Evolutionary conservation across 139 green algal genomes (phyloP).

Genomic region (Coelastrella sp.): DNA sequence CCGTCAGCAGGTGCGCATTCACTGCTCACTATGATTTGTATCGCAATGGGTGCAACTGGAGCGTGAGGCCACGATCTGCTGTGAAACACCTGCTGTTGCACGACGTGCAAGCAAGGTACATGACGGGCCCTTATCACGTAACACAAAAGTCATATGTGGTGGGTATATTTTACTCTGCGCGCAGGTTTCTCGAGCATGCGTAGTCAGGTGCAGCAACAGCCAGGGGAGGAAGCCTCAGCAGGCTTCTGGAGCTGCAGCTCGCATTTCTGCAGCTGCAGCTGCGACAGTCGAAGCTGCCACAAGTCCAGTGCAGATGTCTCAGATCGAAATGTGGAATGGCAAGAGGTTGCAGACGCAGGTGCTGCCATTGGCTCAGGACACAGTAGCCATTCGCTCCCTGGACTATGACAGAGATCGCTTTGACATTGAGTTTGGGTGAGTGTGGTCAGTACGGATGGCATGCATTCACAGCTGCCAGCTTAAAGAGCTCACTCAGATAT

Average conservation of each 20-base stretch:
- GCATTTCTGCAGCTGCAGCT: neutral
- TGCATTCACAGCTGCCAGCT: neutral
- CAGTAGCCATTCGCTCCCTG: constrained; percentile 90
- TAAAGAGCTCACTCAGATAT: neutral
- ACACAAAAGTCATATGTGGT: neutral
- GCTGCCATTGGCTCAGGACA: constrained; percentile 81
- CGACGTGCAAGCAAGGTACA: neutral
- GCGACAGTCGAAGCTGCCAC: neutral
- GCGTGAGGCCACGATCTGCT: neutral
- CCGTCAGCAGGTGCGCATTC: neutral
- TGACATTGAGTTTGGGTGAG: constrained; percentile 95
- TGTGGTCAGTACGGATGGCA: neutral
- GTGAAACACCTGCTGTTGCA: neutral
- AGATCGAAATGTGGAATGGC: constrained; percentile 51
- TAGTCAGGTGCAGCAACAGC: neutral
- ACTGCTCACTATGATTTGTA: no score
- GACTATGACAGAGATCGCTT: constrained; percentile 97
- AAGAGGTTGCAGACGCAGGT: constrained; percentile 78
- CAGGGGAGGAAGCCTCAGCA: neutral
- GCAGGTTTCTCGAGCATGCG: neutral
- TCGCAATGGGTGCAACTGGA: neutral
- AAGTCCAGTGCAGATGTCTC: neutral
- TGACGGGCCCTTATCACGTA: neutral
- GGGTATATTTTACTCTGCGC: neutral
- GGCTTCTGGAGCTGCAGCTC: constrained; percentile 7